These are phyloP conservation scores for Pythium phragmitis DNA, from an alignment of 352 stramenopile species.

Conservation along the genomic window DNA sequence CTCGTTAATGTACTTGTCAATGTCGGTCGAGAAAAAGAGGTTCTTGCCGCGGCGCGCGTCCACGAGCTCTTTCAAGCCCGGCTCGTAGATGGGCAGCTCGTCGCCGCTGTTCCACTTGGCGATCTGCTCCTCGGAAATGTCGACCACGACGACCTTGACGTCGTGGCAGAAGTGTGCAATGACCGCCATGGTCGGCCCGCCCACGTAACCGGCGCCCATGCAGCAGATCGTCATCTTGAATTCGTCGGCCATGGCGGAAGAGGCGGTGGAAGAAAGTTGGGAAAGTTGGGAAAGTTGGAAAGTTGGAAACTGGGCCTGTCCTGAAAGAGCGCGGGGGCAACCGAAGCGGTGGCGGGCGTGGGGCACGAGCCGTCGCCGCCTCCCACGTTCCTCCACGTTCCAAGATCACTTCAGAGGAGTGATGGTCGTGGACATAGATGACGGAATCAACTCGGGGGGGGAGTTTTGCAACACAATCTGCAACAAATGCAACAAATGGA, in stretches of 20 bases:
- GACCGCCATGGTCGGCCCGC: constrained; percentile 99
- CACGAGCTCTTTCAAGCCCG: constrained; percentile 96
- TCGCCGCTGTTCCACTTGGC: constrained; percentile 95
- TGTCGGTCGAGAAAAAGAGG: constrained; percentile 99
- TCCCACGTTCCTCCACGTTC: background rate
- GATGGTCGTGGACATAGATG: background rate
- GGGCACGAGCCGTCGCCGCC: no score
- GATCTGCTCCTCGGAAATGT: constrained; percentile 96
- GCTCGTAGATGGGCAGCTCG: constrained; percentile 99
- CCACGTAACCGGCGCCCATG: constrained; percentile 98
- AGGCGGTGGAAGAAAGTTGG: background rate
- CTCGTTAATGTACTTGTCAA: constrained; percentile 95
- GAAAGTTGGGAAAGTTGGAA: background rate
- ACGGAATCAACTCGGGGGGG: constrained; percentile 3
- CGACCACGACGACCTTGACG: constrained; percentile 97
- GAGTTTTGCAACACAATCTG: constrained; percentile 1
- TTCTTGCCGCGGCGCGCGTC: constrained; percentile 91
- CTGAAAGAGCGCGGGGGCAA: background rate
- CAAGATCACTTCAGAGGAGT: constrained; percentile 2
- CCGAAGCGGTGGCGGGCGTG: no score
- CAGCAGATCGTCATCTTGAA: constrained; percentile 93
- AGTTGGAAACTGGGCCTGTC: background rate
- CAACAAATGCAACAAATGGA: constrained; percentile 3
- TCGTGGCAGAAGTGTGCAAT: constrained; percentile 97
- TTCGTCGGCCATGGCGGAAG: constrained; percentile 19